Conservation (phyloP, 2,329 filamentous ascomycete genomes). For the Bipolaris victoriae region DNA sequence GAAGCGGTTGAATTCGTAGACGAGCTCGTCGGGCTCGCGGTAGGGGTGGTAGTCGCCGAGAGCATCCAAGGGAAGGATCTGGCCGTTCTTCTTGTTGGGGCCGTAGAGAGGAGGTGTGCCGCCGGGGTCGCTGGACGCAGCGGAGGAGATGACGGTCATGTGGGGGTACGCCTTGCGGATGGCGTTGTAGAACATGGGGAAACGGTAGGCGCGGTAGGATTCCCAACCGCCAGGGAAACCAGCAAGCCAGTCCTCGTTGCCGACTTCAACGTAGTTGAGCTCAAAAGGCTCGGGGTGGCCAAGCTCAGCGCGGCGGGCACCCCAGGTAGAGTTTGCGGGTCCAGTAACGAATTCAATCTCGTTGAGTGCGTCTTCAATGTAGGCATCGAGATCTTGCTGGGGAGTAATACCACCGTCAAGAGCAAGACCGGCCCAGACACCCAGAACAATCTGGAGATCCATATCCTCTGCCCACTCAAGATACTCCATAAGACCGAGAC, state of each 20-base stretch:
- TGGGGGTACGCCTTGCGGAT: constrained; percentile 45
- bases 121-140: constrained; percentile 38
- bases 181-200: constrained; percentile 42
- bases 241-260: constrained; percentile 50
- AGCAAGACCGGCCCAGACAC: constrained; percentile 53
- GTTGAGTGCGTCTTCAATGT: constrained; percentile 48
- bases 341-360: constrained; percentile 47
- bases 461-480: constrained; percentile 57
- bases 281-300: constrained; percentile 47
- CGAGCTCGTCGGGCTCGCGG: constrained; percentile 52
- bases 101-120: constrained; percentile 41
- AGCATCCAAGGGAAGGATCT: constrained; percentile 27
- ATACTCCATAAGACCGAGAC: constrained; percentile 56
- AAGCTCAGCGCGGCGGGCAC: constrained; percentile 44
- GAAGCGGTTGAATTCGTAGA: constrained; percentile 51
- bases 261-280: constrained; percentile 49
- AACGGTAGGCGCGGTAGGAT: constrained; percentile 42
- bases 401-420: constrained; percentile 50
- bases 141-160: constrained; percentile 45
- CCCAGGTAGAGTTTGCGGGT: constrained; percentile 39
- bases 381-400: constrained; percentile 47
- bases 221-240: constrained; percentile 37
- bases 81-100: constrained; percentile 37
- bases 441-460: constrained; percentile 51
- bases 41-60: constrained; percentile 54